Evolutionary conservation across 2,329 filamentous ascomycete genomes (phyloP).

Genomic region (Hypoxylon sp.): DNA sequence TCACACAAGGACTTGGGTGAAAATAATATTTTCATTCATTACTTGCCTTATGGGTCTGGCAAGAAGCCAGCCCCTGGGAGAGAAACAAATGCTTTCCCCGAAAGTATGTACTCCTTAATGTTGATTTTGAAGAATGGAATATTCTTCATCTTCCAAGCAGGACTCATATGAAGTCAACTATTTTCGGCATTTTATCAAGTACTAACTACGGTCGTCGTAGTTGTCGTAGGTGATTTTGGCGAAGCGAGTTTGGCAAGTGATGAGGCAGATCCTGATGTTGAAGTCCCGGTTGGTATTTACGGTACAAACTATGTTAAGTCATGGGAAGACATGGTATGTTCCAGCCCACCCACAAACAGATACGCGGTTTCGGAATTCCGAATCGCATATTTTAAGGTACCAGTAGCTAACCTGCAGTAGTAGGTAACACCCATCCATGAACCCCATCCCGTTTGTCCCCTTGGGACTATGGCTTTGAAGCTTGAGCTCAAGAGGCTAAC

Average conservation of each 20-base stretch:
- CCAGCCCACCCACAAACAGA: neutral
- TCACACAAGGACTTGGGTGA: neutral
- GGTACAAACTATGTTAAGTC: neutral
- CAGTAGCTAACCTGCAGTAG: neutral
- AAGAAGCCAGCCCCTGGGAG: neutral
- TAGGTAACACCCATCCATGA: neutral
- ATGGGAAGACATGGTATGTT: constrained; percentile 6
- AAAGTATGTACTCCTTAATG: neutral
- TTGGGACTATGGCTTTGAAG: neutral
- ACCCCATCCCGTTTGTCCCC: neutral
- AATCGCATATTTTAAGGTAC: neutral
- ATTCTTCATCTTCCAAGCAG: neutral
- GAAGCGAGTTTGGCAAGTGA: neutral
- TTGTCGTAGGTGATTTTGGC: neutral
- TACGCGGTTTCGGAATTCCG: neutral
- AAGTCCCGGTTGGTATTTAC: neutral
- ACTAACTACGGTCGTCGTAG: neutral
- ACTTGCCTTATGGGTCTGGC: neutral
- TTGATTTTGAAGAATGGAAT: neutral
- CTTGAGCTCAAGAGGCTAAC: neutral
- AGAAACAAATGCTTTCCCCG: neutral
- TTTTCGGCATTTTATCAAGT: neutral
- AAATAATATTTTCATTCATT: constrained; percentile 6
- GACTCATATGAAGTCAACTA: no score
- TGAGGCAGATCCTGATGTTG: neutral